Evolutionary conservation across 78 protist species (phyloP).

Genomic region (Dictyostelium firmibasis): DNA sequence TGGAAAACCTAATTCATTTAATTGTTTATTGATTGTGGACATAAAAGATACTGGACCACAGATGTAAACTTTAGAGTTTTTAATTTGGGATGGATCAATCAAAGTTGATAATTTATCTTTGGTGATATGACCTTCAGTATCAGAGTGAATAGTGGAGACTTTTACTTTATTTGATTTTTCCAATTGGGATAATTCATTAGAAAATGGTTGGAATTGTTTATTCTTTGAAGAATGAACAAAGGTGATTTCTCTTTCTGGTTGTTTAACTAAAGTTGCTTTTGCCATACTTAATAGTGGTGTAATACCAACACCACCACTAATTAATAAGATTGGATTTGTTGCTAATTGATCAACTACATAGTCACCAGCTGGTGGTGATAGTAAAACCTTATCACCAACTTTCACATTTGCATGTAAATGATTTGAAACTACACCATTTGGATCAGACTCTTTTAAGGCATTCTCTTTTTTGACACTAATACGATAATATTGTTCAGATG

Average conservation of each 20-base stretch:
- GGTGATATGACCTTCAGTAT: background rate
- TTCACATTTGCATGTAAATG: conserved; percentile 13
- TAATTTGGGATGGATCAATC: background rate
- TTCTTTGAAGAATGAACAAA: conserved; percentile 4
- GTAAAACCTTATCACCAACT: conserved; percentile 11
- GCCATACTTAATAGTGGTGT: conserved; percentile 38
- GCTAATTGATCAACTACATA: background rate
- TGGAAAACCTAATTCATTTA: background rate
- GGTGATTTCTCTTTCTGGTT: conserved; percentile 7
- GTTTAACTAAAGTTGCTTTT: background rate
- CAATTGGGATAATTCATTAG: background rate
- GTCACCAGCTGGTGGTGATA: conserved; percentile 30
- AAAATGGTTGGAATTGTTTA: background rate
- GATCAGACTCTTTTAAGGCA: background rate
- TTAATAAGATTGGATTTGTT: background rate
- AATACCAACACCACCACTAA: conserved; percentile 60
- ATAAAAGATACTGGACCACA: conserved; percentile 59
- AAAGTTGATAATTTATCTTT: background rate
- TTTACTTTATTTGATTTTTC: background rate
- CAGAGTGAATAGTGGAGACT: background rate
- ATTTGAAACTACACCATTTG: conserved; percentile 25
- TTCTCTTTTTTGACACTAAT: conserved; percentile 29
- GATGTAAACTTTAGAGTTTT: background rate
- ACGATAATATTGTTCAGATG: conserved; percentile 13
- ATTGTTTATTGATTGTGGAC: background rate